Evolutionary conservation across 139 green algal species (phyloP).

Genomic region (Chlorella ohadii): DNA sequence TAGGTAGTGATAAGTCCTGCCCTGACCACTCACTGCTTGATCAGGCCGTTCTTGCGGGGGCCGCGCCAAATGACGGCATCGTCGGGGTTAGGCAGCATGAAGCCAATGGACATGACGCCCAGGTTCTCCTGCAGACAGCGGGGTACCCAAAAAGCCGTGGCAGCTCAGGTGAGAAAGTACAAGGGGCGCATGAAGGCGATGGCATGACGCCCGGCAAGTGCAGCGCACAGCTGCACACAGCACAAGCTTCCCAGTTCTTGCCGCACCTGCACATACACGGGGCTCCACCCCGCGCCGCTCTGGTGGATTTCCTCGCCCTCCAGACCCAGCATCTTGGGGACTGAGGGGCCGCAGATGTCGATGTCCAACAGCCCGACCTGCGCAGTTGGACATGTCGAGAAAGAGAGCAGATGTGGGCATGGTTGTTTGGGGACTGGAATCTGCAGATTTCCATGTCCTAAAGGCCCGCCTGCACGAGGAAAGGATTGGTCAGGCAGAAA

Average conservation of each 20-base stretch:
- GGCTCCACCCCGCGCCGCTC: slow-evolving; percentile 83
- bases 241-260: no score
- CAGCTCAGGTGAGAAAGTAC: no score
- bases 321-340: slow-evolving; percentile 95
- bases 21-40: slow-evolving; percentile 4
- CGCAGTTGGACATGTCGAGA: no score
- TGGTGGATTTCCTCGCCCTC: slow-evolving; percentile 94
- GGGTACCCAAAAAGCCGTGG: neutral
- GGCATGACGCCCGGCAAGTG: no score
- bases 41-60: slow-evolving; percentile 88
- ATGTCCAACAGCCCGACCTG: slow-evolving; percentile 97
- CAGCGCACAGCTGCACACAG: no score
- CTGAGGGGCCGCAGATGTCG: slow-evolving; percentile 97
- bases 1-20: no score
- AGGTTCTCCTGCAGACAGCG: slow-evolving; percentile 83
- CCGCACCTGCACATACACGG: slow-evolving; percentile 84
- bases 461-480: no score
- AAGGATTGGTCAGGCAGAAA: no score
- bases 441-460: no score
- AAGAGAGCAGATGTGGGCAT: no score
- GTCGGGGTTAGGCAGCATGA: slow-evolving; percentile 95
- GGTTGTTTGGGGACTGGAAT: no score
- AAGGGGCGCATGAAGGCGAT: no score
- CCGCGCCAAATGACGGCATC: slow-evolving; percentile 98
- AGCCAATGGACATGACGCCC: slow-evolving; percentile 98